phyloP scores from a whole-genome alignment of 2,329 filamentous ascomycete genomes.

The Aspergillus aculeatus region DNA sequence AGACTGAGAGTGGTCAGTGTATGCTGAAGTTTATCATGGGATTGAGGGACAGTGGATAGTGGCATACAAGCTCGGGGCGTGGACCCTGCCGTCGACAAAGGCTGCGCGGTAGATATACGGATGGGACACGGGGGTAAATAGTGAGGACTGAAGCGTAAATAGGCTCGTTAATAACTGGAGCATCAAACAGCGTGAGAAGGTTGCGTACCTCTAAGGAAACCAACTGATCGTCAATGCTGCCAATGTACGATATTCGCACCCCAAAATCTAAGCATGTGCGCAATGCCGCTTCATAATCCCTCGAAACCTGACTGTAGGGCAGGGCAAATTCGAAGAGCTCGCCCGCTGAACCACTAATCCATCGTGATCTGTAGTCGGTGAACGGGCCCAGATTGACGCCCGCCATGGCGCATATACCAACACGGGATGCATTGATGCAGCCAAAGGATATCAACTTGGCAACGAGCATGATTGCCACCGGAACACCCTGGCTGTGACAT shows the following conservation, averaged over 20 bases:
- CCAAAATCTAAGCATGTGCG: constrained; percentile 74
- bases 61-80: constrained; percentile 80
- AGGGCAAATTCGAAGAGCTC: constrained; percentile 94
- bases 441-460: constrained; percentile 91
- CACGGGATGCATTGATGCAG: constrained; percentile 70
- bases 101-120: constrained; percentile 95
- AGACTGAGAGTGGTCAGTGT: constrained; percentile 51
- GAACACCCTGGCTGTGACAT: constrained; percentile 93
- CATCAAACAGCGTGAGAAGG: not conserved
- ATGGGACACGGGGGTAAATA: constrained; percentile 81
- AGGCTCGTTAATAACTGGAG: not conserved
- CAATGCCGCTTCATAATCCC: constrained; percentile 74
- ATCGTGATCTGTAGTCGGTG: constrained; percentile 82
- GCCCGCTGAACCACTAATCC: constrained; percentile 85
- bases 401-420: constrained; percentile 86
- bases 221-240: constrained; percentile 94
- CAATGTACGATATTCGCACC: constrained; percentile 80
- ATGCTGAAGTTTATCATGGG: not conserved
- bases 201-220: constrained; percentile 77
- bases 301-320: constrained; percentile 75
- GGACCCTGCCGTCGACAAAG: constrained; percentile 88
- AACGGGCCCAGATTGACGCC: constrained; percentile 94
- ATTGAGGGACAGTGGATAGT: not conserved
- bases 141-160: constrained; percentile 60
- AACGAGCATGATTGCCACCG: constrained; percentile 86